A percentile compares a stretch with the other conserved stretches of the same genome.
These are phyloP conservation scores for Phytopythium ostracodes DNA, from an alignment of 352 stramenopile genomes.

Conservation along the genomic window DNA sequence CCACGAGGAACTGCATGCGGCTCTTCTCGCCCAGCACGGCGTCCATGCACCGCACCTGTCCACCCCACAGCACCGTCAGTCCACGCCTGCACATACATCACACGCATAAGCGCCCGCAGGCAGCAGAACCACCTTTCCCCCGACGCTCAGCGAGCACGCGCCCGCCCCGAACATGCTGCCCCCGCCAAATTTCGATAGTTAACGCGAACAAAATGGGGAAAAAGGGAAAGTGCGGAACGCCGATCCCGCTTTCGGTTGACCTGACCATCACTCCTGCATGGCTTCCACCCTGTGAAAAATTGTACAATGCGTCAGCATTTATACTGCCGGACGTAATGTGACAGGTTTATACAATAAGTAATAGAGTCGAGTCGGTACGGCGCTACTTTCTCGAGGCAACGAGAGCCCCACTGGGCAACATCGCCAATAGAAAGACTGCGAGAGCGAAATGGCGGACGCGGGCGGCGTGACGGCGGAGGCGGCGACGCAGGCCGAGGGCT, in stretches of 20 bases:
- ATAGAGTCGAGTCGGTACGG: neutral
- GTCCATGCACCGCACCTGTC: constrained; percentile 61
- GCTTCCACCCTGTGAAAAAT: neutral
- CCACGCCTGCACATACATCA: neutral
- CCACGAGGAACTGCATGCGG: constrained; percentile 57
- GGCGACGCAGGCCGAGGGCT: constrained; percentile 66
- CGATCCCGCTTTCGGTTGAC: no score
- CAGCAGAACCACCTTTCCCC: constrained; percentile 23
- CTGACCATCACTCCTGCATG: neutral
- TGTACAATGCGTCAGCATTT: neutral
- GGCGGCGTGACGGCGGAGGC: constrained; percentile 37
- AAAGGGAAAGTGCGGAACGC: constrained; percentile 1
- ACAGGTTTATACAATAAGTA: neutral
- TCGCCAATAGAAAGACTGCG: no score
- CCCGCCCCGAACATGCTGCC: constrained; percentile 25
- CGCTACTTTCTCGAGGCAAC: neutral
- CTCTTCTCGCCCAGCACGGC: constrained; percentile 62
- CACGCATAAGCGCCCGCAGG: neutral
- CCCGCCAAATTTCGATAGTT: neutral
- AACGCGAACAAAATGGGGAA: neutral
- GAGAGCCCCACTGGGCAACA: no score
- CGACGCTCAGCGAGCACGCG: constrained; percentile 39
- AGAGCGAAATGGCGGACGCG: neutral
- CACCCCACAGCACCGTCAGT: neutral
- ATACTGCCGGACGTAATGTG: neutral